Conservation (phyloP, 768 basidiomycete genomes). For the Amyloporia xantha region DNA sequence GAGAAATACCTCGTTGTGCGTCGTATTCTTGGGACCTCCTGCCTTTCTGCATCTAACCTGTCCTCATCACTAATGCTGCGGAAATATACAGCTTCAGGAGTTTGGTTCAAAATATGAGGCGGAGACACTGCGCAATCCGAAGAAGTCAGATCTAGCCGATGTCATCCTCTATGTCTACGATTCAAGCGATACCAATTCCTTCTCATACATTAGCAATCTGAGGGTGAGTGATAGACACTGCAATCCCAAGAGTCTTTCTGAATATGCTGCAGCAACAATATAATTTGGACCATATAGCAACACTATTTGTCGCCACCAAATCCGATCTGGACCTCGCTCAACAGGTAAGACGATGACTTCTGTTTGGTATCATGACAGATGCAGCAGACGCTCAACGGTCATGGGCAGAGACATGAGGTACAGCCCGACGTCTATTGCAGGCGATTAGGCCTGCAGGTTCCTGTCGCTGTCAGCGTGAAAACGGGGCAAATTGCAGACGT, state of each 20-base stretch:
- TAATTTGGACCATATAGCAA: conserved; percentile 89
- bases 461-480: conserved; percentile 89
- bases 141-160: conserved; percentile 89
- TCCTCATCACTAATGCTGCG: no score
- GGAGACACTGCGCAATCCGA: conserved; percentile 80
- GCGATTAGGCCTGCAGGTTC: conserved; percentile 82
- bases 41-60: background rate
- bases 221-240: conserved; percentile 47
- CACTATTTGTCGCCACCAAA: conserved; percentile 97
- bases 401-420: conserved; percentile 83
- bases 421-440: conserved; percentile 97
- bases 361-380: background rate
- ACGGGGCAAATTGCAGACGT: conserved; percentile 81
- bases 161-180: conserved; percentile 95
- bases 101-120: conserved; percentile 95
- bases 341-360: conserved; percentile 47
- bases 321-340: conserved; percentile 95
- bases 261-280: conserved; percentile 79
- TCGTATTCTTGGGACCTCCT: conserved; percentile 12
- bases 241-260: conserved; percentile 10
- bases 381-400: background rate
- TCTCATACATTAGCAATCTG: conserved; percentile 95
- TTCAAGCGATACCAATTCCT: conserved; percentile 97
- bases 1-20: conserved; percentile 96
- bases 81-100: conserved; percentile 77